A percentile compares a stretch with the other conserved stretches of the same genome.
phyloP scores from a whole-genome alignment of 306 rosid species.

The Cercis canadensis region DNA sequence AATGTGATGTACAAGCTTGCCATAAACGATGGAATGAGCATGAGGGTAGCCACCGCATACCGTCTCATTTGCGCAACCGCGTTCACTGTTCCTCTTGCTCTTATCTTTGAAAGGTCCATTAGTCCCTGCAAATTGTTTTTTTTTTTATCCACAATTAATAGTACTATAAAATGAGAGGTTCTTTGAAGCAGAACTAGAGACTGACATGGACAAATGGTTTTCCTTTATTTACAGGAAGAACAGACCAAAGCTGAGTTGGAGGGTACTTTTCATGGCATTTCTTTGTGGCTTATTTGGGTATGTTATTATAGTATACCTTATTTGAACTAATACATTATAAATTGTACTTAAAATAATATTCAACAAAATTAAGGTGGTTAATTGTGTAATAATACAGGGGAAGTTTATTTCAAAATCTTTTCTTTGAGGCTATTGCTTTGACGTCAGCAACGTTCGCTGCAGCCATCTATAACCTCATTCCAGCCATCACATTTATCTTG shows the following conservation, averaged over 20 bases:
- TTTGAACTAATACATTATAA: background rate
- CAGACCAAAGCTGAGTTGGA: slow-evolving; percentile 50
- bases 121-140: background rate
- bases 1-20: slow-evolving; percentile 50
- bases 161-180: too few species aligned
- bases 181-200: too few species aligned
- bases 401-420: slow-evolving; percentile 55
- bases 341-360: too few species aligned
- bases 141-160: background rate
- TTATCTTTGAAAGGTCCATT: slow-evolving; percentile 37
- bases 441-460: slow-evolving; percentile 56
- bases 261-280: slow-evolving; percentile 40
- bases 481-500: slow-evolving; percentile 49
- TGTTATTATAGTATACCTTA: background rate
- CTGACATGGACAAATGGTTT: background rate
- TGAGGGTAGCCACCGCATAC: slow-evolving; percentile 40
- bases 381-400: slow-evolving; percentile 34
- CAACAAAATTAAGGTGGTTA: background rate
- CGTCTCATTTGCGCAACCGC: slow-evolving; percentile 42
- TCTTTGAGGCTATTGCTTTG: slow-evolving; percentile 41
- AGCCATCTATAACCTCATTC: slow-evolving; percentile 51
- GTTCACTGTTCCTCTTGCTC: slow-evolving; percentile 40
- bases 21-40: slow-evolving; percentile 40
- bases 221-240: slow-evolving; percentile 35
- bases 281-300: slow-evolving; percentile 54